These are phyloP conservation scores for Leishmania gerbilli DNA, from an alignment of 208 protist species.

Conservation along the genomic window DNA sequence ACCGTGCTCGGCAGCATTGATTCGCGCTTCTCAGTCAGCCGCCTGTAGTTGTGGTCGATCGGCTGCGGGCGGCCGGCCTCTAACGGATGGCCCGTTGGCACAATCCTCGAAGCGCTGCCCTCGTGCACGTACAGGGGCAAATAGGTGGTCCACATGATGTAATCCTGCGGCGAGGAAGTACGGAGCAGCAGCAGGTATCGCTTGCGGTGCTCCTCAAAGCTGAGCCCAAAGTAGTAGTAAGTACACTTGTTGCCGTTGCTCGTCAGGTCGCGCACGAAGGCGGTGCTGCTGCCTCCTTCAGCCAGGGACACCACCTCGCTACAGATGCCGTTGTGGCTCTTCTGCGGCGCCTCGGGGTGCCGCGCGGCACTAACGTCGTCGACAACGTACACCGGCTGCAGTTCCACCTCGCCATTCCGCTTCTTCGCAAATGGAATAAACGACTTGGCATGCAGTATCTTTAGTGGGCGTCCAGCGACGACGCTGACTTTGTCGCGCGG, in stretches of 20 bases:
- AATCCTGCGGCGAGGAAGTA: slow-evolving; percentile 32
- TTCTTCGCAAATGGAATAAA: slow-evolving; percentile 47
- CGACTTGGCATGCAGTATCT: slow-evolving; percentile 21
- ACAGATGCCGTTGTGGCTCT: slow-evolving; percentile 37
- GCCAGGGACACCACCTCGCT: slow-evolving; percentile 15
- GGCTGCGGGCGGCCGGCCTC: slow-evolving; percentile 27
- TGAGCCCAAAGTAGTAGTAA: slow-evolving; percentile 64
- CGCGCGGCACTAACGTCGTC: slow-evolving; percentile 41
- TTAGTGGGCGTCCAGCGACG: not conserved
- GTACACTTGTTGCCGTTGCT: slow-evolving; percentile 7
- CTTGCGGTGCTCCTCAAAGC: slow-evolving; percentile 48
- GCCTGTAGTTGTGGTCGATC: slow-evolving; percentile 33
- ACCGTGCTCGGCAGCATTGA: slow-evolving; percentile 26
- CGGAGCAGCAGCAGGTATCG: slow-evolving; percentile 62
- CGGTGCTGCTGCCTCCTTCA: slow-evolving; percentile 7
- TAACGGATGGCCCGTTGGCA: slow-evolving; percentile 55
- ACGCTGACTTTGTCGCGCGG: slow-evolving; percentile 24
- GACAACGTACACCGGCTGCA: slow-evolving; percentile 59
- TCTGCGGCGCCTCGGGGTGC: slow-evolving; percentile 43
- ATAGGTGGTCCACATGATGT: slow-evolving; percentile 47
- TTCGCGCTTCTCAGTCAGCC: slow-evolving; percentile 30
- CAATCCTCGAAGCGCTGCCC: slow-evolving; percentile 39
- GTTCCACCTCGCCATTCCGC: slow-evolving; percentile 17
- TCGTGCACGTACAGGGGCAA: slow-evolving; percentile 55
- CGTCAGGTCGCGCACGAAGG: not conserved